Base-by-base conservation (phyloP, 305 asterid genomes). In the Rubia tinctorum region DNA sequence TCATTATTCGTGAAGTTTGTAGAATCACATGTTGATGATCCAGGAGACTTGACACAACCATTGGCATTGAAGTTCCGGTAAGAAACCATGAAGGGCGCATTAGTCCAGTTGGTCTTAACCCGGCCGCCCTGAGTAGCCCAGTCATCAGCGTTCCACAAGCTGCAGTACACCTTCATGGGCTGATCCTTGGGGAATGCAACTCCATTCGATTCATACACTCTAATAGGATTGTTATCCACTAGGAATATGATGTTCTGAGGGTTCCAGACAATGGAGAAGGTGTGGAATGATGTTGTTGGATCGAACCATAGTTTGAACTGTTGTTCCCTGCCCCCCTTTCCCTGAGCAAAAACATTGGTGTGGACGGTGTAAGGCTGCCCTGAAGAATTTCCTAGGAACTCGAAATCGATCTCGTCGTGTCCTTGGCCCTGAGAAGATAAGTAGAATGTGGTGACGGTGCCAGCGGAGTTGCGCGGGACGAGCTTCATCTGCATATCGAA, bases 271-370 rank as follows among this genome's bases (percentile, higher is more conserved):
- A 86, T 80, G 0, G 93, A 64, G 73, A 83, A 85, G 40, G 91
- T 84, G 80, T 88, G 91, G 76, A 80, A 86, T 2, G 87, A 42
- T 7, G 87, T n/a, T 0, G 91, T 79, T 13, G 91, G 93, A 66
- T 86, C 93, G 45, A 88, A 88, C 91, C 91, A 88, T 30, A 85
- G 90, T 1, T 51, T 81, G 65, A 88, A 88, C 7, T 85, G 90
- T 47, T 88, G 90, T 76, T 88, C 94, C 42, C 82, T 88, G n/a
- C 81, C 75, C 0, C 95, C 91, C 80, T 83, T 86, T n/a, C 94
- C 94, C 53, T 78, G 84, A 0, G 91, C 75, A 13, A 80, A 88
- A 2, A 86, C 88, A 6, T 88, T 88, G 2, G 91, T 86, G 71
- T 88, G 91, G 12, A 87, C 71, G 0, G 92, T 89, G 73, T 87